phyloP scores from a whole-genome alignment of 305 asterid species.

The Fraxinus xanthoxyloides region DNA sequence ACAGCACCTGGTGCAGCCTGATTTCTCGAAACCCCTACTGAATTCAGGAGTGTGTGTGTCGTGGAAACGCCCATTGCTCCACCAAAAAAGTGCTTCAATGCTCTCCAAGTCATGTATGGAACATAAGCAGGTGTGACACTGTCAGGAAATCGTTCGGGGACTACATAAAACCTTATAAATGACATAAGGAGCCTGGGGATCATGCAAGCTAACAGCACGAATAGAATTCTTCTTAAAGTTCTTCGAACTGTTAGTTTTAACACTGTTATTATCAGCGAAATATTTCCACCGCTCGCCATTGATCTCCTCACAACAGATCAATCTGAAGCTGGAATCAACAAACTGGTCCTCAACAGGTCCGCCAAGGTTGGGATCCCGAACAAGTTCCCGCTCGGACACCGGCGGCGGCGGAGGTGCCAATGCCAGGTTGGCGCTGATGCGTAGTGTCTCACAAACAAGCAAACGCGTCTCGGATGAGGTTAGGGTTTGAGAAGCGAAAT shows the following conservation, averaged over 20 bases:
- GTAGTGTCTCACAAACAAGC: slow-evolving; percentile 47
- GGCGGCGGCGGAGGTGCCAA: slow-evolving; percentile 27
- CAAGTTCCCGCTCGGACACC: not conserved
- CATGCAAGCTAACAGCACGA: slow-evolving; percentile 70
- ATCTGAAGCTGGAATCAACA: slow-evolving; percentile 34
- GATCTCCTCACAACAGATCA: slow-evolving; percentile 51
- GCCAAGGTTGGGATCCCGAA: slow-evolving; percentile 19
- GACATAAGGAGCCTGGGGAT: slow-evolving; percentile 70
- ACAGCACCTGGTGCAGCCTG: slow-evolving; percentile 65
- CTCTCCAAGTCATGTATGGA: slow-evolving; percentile 97
- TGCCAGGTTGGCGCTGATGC: slow-evolving; percentile 51
- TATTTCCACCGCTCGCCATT: slow-evolving; percentile 48
- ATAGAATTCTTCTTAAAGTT: slow-evolving; percentile 59
- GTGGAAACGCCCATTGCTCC: slow-evolving; percentile 98
- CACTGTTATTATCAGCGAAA: slow-evolving; percentile 28
- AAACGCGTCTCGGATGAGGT: slow-evolving; percentile 39
- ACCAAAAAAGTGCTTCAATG: slow-evolving; percentile 90
- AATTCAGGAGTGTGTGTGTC: slow-evolving; percentile 74
- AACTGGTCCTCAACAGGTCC: slow-evolving; percentile 36
- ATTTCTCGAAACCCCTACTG: slow-evolving; percentile 73
- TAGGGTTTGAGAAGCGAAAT: slow-evolving; percentile 36
- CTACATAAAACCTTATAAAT: slow-evolving; percentile 82
- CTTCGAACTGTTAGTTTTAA: slow-evolving; percentile 13
- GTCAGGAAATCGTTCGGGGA: slow-evolving; percentile 96
- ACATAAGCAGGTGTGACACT: slow-evolving; percentile 88